Conservation (phyloP, 495 filamentous ascomycete species). For the Annulohypoxylon moriforme region DNA sequence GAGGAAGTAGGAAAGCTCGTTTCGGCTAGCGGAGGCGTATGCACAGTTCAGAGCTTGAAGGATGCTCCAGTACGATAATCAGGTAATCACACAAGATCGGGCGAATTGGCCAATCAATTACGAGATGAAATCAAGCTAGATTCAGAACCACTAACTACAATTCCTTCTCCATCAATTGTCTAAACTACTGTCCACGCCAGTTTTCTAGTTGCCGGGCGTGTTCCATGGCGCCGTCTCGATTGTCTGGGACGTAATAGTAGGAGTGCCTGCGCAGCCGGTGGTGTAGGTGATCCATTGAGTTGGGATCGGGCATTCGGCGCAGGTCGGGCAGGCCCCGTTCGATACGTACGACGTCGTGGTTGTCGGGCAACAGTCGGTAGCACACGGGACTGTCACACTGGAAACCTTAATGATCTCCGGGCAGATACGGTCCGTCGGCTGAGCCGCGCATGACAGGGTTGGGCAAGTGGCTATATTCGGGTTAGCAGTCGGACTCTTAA, state of each 20-base stretch:
- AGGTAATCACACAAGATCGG: conserved; percentile 9
- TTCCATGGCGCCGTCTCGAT: conserved; percentile 39
- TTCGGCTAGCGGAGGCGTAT: conserved; percentile 75
- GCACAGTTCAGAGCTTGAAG: conserved; percentile 77
- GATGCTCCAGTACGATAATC: conserved; percentile 74
- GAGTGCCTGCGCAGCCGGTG: conserved; percentile 49
- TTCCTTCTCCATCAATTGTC: conserved; percentile 8
- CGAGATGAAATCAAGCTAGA: conserved; percentile 33
- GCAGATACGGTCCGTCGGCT: conserved; percentile 39
- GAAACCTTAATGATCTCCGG: conserved; percentile 46
- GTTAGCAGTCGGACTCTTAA: not conserved
- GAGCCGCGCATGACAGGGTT: conserved; percentile 33
- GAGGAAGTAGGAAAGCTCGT: conserved; percentile 74
- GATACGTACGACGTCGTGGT: conserved; percentile 51
- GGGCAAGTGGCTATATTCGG: conserved; percentile 38
- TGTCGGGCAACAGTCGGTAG: conserved; percentile 55
- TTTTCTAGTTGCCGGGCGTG: not conserved
- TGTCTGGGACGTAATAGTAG: conserved; percentile 39
- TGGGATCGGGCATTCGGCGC: conserved; percentile 49
- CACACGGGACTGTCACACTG: conserved; percentile 50
- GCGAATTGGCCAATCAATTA: conserved; percentile 7
- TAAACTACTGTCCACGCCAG: conserved; percentile 9
- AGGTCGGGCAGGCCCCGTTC: conserved; percentile 46
- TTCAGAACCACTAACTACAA: conserved; percentile 23
- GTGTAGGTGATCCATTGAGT: conserved; percentile 54